Percentiles rank a stretch among this genome's conserved stretches.
Conservation (phyloP, 2,329 filamentous ascomycete genomes). For the Monosporascus cannonballus region DNA sequence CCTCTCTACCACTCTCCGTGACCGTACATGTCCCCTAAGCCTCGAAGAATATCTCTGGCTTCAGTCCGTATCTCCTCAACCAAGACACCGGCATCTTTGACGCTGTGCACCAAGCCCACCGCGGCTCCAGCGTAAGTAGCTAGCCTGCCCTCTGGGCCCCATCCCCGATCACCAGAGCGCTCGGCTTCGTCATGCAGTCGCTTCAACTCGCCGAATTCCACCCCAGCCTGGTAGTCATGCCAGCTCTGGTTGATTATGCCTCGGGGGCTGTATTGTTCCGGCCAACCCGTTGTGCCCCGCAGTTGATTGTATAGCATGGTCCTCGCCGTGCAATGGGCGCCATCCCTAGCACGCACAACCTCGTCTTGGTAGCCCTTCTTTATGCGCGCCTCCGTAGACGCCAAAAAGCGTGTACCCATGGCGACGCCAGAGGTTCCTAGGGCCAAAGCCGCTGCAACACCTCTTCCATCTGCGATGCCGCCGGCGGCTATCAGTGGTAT, state of each 20-base stretch:
- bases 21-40: neutral
- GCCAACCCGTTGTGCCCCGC: constrained; percentile 37
- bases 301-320: constrained; percentile 39
- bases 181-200: constrained; percentile 33
- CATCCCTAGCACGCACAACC: constrained; percentile 33
- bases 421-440: constrained; percentile 49
- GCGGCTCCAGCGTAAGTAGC: constrained; percentile 44
- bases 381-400: constrained; percentile 34
- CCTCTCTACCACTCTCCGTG: too few species aligned
- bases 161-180: constrained; percentile 35
- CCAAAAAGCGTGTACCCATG: constrained; percentile 61
- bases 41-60: constrained; percentile 14
- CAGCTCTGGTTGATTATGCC: constrained; percentile 33
- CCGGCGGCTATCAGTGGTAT: constrained; percentile 46
- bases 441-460: constrained; percentile 40
- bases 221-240: constrained; percentile 28
- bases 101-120: constrained; percentile 36
- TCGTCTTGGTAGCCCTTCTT: constrained; percentile 35
- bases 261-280: constrained; percentile 31
- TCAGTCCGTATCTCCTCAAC: constrained; percentile 27
- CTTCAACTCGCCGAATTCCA: constrained; percentile 39
- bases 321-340: constrained; percentile 32
- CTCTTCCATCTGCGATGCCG: constrained; percentile 46
- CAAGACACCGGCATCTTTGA: constrained; percentile 33
- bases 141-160: constrained; percentile 41